phyloP scores from a whole-genome alignment of 257 asterid genomes.

The Solanum habrochaites region DNA sequence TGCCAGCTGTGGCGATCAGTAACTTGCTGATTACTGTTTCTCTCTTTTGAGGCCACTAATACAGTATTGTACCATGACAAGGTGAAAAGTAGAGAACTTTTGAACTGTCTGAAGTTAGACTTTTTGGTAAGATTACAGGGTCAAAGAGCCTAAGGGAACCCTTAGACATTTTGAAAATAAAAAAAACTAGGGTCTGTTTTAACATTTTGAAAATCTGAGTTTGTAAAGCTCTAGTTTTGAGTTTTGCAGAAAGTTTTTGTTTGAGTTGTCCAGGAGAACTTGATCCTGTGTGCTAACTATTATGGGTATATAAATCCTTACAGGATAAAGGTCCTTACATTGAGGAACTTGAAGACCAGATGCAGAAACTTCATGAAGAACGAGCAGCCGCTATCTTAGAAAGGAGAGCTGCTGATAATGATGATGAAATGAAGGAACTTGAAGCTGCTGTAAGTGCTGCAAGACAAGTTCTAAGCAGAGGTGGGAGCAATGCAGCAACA shows the following conservation, averaged over 20 bases:
- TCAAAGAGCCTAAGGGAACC: neutral
- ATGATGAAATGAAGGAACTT: constrained; percentile 71
- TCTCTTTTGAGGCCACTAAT: neutral
- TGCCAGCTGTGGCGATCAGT: neutral
- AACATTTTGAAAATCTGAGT: neutral
- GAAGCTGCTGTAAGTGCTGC: constrained; percentile 71
- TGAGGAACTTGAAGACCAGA: constrained; percentile 90
- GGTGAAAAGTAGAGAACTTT: neutral
- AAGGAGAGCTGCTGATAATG: constrained; percentile 74
- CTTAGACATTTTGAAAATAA: neutral
- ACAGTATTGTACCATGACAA: neutral
- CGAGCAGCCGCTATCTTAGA: constrained; percentile 68
- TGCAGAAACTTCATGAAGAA: constrained; percentile 80
- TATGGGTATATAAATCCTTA: constrained; percentile 3
- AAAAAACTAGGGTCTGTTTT: neutral
- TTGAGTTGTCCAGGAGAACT: neutral
- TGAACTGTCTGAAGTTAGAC: neutral
- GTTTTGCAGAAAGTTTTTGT: neutral
- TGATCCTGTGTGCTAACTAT: neutral
- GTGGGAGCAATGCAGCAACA: constrained; percentile 38
- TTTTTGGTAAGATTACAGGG: neutral
- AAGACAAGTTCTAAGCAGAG: constrained; percentile 46
- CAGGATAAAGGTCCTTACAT: constrained; percentile 93
- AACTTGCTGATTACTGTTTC: neutral
- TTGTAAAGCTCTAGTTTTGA: neutral